phyloP scores from a whole-genome alignment of 1,284 basidiomycete species.

The Ganoderma boninense region DNA sequence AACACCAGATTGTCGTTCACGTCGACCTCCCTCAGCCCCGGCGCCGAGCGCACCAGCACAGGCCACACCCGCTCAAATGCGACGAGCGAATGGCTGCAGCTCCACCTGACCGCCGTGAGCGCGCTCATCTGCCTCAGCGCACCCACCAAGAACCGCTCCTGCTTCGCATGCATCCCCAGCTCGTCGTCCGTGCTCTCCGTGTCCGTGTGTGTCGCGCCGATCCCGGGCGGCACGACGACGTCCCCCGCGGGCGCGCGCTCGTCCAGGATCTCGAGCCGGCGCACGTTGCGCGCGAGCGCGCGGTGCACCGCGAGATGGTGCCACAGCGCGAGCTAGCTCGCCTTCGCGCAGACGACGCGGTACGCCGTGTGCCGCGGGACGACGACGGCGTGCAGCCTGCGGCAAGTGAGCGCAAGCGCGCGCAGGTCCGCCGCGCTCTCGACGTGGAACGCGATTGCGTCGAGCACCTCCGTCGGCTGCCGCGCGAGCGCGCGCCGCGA shows the following conservation, averaged over 20 bases:
- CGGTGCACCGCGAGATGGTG: constrained; percentile 64
- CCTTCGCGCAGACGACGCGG: constrained; percentile 62
- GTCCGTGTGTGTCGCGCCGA: constrained; percentile 61
- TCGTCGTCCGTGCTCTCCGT: constrained; percentile 66
- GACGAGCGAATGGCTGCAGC: constrained; percentile 67
- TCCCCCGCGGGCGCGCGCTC: constrained; percentile 52
- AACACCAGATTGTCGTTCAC: constrained; percentile 65
- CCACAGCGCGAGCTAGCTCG: constrained; percentile 66
- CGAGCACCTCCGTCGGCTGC: constrained; percentile 71
- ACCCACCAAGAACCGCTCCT: constrained; percentile 57
- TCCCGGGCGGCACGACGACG: constrained; percentile 54
- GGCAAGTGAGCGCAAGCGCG: constrained; percentile 60
- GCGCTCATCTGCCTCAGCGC: constrained; percentile 62
- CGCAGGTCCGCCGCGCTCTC: constrained; percentile 61
- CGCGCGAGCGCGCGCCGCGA: too few species aligned
- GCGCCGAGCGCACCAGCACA: constrained; percentile 52
- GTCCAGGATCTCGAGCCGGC: constrained; percentile 65
- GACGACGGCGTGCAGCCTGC: constrained; percentile 59
- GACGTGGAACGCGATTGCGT: constrained; percentile 61
- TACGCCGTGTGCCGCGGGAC: constrained; percentile 68
- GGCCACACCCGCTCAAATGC: constrained; percentile 63
- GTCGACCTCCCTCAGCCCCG: constrained; percentile 53
- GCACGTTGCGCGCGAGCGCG: constrained; percentile 64
- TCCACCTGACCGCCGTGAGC: constrained; percentile 61
- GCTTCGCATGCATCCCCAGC: constrained; percentile 62